Evolutionary conservation across 2,329 filamentous ascomycete genomes (phyloP).

Genomic region (Penicillium sp.): DNA sequence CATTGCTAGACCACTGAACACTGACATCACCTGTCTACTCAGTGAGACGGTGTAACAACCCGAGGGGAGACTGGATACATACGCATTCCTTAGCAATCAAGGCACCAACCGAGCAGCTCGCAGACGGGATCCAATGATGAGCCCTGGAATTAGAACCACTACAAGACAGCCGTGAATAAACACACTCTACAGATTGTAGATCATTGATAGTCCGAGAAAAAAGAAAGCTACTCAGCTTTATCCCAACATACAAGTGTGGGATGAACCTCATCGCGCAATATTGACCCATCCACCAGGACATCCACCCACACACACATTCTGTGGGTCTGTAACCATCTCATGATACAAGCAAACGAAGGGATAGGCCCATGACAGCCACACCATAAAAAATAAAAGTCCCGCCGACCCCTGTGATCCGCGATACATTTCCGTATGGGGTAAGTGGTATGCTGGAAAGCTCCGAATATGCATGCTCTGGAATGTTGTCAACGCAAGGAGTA

Average conservation of each 20-base stretch:
- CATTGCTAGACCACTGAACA: background rate
- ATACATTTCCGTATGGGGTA: conserved; percentile 3
- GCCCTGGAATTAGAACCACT: background rate
- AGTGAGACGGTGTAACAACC: conserved; percentile 8
- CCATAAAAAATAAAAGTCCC: background rate
- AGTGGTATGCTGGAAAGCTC: conserved; percentile 15
- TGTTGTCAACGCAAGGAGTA: conserved; percentile 3
- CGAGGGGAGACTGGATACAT: background rate
- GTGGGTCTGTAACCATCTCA: background rate
- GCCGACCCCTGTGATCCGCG: conserved; percentile 4
- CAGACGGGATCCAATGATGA: background rate
- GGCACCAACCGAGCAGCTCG: background rate
- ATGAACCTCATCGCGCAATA: background rate
- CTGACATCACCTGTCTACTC: conserved; percentile 5
- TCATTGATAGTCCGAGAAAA: background rate
- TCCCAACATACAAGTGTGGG: background rate
- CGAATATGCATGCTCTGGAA: conserved; percentile 10
- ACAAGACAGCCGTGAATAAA: background rate
- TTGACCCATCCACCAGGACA: background rate
- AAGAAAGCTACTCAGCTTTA: background rate
- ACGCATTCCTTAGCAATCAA: conserved; percentile 13
- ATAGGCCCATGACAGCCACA: background rate
- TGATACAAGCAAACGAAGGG: background rate
- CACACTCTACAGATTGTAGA: background rate
- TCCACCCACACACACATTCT: background rate